Evolutionary conservation across 2,329 filamentous ascomycete genomes (phyloP).

Genomic region (Tolypocladium cylindrosporum): DNA sequence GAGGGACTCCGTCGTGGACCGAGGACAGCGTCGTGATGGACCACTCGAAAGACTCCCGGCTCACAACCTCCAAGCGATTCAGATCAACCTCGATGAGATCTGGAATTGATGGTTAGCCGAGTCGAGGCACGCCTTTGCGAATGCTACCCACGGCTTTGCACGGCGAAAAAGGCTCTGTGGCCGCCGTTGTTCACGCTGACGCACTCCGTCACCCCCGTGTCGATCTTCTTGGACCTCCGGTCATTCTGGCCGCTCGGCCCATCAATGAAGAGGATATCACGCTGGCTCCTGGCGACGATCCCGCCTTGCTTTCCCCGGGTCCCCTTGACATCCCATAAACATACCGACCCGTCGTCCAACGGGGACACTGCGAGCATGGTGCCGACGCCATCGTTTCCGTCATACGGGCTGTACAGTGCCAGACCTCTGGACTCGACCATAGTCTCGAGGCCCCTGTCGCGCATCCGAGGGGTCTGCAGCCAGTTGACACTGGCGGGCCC

Average conservation of each 20-base stretch:
- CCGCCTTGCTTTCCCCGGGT: slow-evolving; percentile 45
- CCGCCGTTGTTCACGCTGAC: slow-evolving; percentile 65
- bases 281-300: slow-evolving; percentile 54
- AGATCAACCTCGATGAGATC: slow-evolving; percentile 75
- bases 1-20: slow-evolving; percentile 52
- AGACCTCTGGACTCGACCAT: slow-evolving; percentile 62
- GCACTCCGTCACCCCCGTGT: slow-evolving; percentile 66
- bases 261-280: slow-evolving; percentile 57
- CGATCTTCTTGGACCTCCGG: slow-evolving; percentile 53
- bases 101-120: slow-evolving; percentile 7
- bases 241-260: slow-evolving; percentile 33
- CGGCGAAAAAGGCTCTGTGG: slow-evolving; percentile 67
- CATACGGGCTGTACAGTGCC: slow-evolving; percentile 49
- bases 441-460: slow-evolving; percentile 30
- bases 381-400: slow-evolving; percentile 33
- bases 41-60: slow-evolving; percentile 65
- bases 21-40: slow-evolving; percentile 76
- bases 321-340: slow-evolving; percentile 68
- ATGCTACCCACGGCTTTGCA: slow-evolving; percentile 52
- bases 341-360: slow-evolving; percentile 79
- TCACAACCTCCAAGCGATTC: slow-evolving; percentile 57
- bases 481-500: slow-evolving; percentile 66
- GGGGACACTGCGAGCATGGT: slow-evolving; percentile 58
- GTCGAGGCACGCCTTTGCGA: background rate
- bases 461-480: slow-evolving; percentile 54